A percentile compares a stretch with the other conserved stretches of the same genome.
Evolutionary conservation across 2,329 filamentous ascomycete species (phyloP).

Genomic region (Knoxdaviesia proteae): DNA sequence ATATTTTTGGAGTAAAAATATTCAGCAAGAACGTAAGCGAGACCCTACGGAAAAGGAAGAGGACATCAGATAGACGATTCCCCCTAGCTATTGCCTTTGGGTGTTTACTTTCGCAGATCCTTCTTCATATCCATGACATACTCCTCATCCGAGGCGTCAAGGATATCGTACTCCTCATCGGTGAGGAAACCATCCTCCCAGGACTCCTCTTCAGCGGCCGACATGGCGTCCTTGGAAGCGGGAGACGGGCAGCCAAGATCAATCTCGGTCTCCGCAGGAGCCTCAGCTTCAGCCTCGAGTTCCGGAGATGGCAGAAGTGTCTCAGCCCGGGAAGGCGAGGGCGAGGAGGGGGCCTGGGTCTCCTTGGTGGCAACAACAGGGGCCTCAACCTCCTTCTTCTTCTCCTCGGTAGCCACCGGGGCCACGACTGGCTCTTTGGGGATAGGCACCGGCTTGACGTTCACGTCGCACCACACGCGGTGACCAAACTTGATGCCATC

Average conservation of each 20-base stretch:
- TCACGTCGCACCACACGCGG: constrained; percentile 85
- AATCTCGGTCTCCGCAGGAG: constrained; percentile 9
- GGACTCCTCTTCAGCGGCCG: constrained; percentile 40
- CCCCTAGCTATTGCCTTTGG: neutral
- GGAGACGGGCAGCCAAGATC: neutral
- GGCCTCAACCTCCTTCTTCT: constrained; percentile 29
- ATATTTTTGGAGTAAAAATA: no score
- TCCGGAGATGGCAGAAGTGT: constrained; percentile 8
- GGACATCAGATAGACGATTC: neutral
- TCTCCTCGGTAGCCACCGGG: neutral
- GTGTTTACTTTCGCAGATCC: constrained; percentile 15
- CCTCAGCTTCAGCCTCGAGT: constrained; percentile 16
- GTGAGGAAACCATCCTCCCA: constrained; percentile 67
- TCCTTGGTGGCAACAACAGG: constrained; percentile 15
- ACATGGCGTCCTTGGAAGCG: constrained; percentile 26
- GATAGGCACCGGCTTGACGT: constrained; percentile 28
- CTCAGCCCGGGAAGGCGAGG: neutral
- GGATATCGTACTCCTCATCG: constrained; percentile 94
- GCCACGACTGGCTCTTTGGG: constrained; percentile 4
- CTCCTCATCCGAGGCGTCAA: constrained; percentile 88
- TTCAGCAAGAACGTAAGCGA: no score
- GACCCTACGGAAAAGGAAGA: no score
- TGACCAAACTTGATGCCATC: constrained; percentile 75
- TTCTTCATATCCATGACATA: constrained; percentile 34
- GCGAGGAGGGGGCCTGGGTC: constrained; percentile 2